Conservation (phyloP, 1,139 yeast genomes). For the Yamadazyma dendronema region DNA sequence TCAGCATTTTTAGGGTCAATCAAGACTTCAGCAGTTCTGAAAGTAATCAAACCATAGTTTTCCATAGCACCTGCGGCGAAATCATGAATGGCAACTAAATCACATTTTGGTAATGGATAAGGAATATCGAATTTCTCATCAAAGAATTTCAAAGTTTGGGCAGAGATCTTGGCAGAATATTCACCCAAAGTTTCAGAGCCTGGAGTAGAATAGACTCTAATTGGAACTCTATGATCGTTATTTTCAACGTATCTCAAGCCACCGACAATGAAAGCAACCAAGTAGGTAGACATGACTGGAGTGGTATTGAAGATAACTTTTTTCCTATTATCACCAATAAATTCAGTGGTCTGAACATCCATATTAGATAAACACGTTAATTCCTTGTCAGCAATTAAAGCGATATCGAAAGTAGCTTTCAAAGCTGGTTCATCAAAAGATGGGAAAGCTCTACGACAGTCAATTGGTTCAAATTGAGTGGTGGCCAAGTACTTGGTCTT, state of each 20-base stretch:
- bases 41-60: slow-evolving; percentile 57
- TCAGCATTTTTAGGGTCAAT: slow-evolving; percentile 47
- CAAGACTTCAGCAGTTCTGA: slow-evolving; percentile 53
- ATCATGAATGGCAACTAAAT: slow-evolving; percentile 55
- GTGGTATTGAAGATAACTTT: slow-evolving; percentile 52
- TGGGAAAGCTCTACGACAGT: slow-evolving; percentile 89
- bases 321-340: slow-evolving; percentile 46
- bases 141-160: slow-evolving; percentile 51
- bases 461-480: slow-evolving; percentile 89
- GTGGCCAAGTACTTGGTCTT: slow-evolving; percentile 65
- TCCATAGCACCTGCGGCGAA: slow-evolving; percentile 66
- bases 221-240: slow-evolving; percentile 61
- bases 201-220: slow-evolving; percentile 54
- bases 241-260: slow-evolving; percentile 72
- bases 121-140: slow-evolving; percentile 52
- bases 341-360: slow-evolving; percentile 59
- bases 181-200: slow-evolving; percentile 50
- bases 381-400: slow-evolving; percentile 56
- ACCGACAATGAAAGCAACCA: slow-evolving; percentile 77
- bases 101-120: slow-evolving; percentile 61
- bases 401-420: slow-evolving; percentile 74
- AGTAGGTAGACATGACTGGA: slow-evolving; percentile 76
- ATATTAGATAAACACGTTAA: slow-evolving; percentile 76
- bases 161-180: slow-evolving; percentile 51
- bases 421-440: slow-evolving; percentile 85